Evolutionary conservation across 2,329 filamentous ascomycete species (phyloP).

Genomic region (Xylaria digitata): DNA sequence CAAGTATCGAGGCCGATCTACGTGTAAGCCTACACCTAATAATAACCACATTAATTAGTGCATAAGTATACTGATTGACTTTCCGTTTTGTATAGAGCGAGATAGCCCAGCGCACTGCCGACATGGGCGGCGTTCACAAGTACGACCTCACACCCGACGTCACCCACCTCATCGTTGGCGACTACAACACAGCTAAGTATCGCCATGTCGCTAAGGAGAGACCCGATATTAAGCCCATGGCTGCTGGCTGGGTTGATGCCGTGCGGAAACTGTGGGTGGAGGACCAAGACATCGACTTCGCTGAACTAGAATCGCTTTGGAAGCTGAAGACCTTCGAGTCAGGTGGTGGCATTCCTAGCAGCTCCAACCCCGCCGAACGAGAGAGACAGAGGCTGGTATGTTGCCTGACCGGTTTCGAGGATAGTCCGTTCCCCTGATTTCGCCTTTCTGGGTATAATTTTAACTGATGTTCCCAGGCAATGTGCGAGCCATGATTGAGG

Average conservation of each 20-base stretch:
- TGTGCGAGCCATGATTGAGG: slow-evolving; percentile 76
- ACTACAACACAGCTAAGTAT: slow-evolving; percentile 92
- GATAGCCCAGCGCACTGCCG: slow-evolving; percentile 71
- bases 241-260: slow-evolving; percentile 84
- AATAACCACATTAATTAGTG: neutral
- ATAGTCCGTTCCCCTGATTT: slow-evolving; percentile 51
- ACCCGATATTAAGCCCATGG: slow-evolving; percentile 85
- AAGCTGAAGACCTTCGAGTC: slow-evolving; percentile 72
- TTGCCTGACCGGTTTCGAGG: slow-evolving; percentile 69
- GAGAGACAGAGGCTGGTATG: slow-evolving; percentile 59
- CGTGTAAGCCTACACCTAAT: slow-evolving; percentile 66
- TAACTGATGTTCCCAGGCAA: slow-evolving; percentile 58
- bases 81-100: slow-evolving; percentile 55
- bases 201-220: slow-evolving; percentile 92
- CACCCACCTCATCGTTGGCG: slow-evolving; percentile 92
- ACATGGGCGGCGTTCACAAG: slow-evolving; percentile 89
- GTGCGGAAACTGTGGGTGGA: slow-evolving; percentile 83
- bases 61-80: slow-evolving; percentile 13
- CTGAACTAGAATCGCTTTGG: slow-evolving; percentile 74
- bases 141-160: slow-evolving; percentile 96
- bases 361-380: slow-evolving; percentile 42
- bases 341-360: slow-evolving; percentile 56
- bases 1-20: slow-evolving; percentile 81
- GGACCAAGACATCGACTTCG: slow-evolving; percentile 79
- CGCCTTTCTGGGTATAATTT: neutral